A percentile compares a stretch with the other conserved stretches of the same genome.
phyloP scores from a whole-genome alignment of 2,329 filamentous ascomycete species.

The Penicillium sp. region DNA sequence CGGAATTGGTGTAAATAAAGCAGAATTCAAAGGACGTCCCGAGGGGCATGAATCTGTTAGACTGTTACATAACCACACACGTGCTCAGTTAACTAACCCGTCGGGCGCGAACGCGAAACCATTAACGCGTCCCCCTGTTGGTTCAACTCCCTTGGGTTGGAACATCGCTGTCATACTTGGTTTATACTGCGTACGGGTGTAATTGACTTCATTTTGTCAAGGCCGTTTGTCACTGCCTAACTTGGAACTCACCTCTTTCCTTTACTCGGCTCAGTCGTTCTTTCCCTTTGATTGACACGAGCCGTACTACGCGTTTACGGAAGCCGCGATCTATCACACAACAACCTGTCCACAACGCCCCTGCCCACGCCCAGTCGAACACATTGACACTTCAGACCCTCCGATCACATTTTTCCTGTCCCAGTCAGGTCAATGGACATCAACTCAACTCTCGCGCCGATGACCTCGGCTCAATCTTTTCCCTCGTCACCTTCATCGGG shows the following conservation, averaged over 20 bases:
- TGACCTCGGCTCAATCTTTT: conserved; percentile 15
- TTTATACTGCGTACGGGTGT: neutral
- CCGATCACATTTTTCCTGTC: neutral
- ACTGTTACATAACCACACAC: conserved; percentile 19
- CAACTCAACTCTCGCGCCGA: conserved; percentile 22
- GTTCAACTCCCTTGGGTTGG: conserved; percentile 12
- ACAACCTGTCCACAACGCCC: neutral
- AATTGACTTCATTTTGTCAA: neutral
- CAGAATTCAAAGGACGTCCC: too few species aligned
- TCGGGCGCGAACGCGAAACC: conserved; percentile 23
- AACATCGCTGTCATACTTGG: conserved; percentile 4
- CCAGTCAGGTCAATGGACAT: conserved; percentile 21
- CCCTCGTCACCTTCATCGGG: conserved; percentile 15
- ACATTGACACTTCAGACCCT: neutral
- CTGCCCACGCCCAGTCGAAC: neutral
- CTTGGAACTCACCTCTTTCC: neutral
- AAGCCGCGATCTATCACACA: conserved; percentile 10
- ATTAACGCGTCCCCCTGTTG: conserved; percentile 23
- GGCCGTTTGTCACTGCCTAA: neutral
- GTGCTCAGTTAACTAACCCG: too few species aligned
- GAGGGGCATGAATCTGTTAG: too few species aligned
- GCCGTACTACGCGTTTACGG: neutral
- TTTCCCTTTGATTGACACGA: neutral
- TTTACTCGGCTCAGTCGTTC: neutral
- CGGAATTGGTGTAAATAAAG: too few species aligned